Evolutionary conservation across 2,329 filamentous ascomycete genomes (phyloP), one percentile per base, ranked within the genome.

Genomic region (Stachybotrys chartarum): DNA sequence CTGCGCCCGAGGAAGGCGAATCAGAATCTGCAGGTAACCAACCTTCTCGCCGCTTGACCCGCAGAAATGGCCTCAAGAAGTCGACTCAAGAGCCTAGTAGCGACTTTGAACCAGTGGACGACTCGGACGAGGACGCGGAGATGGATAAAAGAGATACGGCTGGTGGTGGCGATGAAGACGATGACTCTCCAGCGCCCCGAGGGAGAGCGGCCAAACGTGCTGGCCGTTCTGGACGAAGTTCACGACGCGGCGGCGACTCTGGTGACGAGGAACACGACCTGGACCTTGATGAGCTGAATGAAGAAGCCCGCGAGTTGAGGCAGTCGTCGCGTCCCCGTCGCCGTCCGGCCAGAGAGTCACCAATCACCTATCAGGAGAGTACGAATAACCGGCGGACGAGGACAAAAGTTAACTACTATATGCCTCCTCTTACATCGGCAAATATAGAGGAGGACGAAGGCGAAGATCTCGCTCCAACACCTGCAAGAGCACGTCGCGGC

Each of bases 321-420:
- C 73, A 81, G 60, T 78, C 77, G 55, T 82, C 81, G 7, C 75
- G 76, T 42, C 73, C 78, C 16, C 76, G 80, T 30, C 77, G 80
- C 55, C 71, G 80, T 60, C 72, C 75, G 60, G 69, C 76, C 57
- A 64, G 81, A 60, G 66, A 70, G 32, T 79, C 82, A 17, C 73
- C 80, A 56, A 78, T 88, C 61, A 71, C 83, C 52, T 81, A 87
- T 66, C 77, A 88, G 72, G 72, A 83, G 60, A 75, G 70, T 8
- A 71, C 75, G 18, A 75, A 71, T 8, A 71, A 75, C 18, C 77
- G 77, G 54, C 78, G 80, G 50, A 76, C 80, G 46, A 79, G 83
- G 31, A 75, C 77, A 31, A 75, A 83, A 54, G 88, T 94, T 32
- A 90, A 96, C 68, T 97, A 97, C 70, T 88, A 88, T 56, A 90